A percentile compares a stretch with the other conserved stretches of the same genome.
Evolutionary conservation across 2,329 filamentous ascomycete species (phyloP).

Genomic region (Colletotrichum karsti): DNA sequence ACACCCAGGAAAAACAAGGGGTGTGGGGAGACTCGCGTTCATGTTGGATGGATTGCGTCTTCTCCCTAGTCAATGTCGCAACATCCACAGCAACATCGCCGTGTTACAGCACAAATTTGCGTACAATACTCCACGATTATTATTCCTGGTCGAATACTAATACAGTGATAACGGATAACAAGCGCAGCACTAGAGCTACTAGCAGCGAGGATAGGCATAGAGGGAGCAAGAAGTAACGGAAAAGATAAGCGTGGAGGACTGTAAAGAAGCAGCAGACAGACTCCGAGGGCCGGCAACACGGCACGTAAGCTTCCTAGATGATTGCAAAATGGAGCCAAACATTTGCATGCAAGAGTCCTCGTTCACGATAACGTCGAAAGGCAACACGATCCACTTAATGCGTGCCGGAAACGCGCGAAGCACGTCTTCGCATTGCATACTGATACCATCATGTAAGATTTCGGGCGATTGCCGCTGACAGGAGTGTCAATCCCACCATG

Average conservation of each 20-base stretch:
- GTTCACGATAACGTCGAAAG: too few species aligned
- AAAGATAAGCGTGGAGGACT: too few species aligned
- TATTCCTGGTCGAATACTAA: too few species aligned
- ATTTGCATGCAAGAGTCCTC: background rate
- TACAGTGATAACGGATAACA: too few species aligned
- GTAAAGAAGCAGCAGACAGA: background rate
- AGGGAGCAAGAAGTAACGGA: too few species aligned
- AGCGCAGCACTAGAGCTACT: too few species aligned
- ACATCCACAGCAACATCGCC: background rate
- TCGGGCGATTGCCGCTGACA: background rate
- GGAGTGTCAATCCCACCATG: background rate
- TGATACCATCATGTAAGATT: slow-evolving; percentile 18
- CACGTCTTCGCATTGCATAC: slow-evolving; percentile 11
- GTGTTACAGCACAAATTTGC: too few species aligned
- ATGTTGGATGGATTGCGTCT: slow-evolving; percentile 1
- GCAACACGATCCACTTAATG: too few species aligned
- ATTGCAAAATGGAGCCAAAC: background rate
- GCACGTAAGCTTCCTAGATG: background rate
- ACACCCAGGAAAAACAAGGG: too few species aligned
- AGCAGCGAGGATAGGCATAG: too few species aligned
- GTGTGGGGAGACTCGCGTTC: background rate
- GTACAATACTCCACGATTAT: too few species aligned
- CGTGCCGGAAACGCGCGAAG: too few species aligned
- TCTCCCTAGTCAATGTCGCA: slow-evolving; percentile 18
- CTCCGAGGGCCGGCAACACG: background rate